Base-by-base conservation (phyloP, 257 asterid species). In the Ophiorrhiza pumila region DNA sequence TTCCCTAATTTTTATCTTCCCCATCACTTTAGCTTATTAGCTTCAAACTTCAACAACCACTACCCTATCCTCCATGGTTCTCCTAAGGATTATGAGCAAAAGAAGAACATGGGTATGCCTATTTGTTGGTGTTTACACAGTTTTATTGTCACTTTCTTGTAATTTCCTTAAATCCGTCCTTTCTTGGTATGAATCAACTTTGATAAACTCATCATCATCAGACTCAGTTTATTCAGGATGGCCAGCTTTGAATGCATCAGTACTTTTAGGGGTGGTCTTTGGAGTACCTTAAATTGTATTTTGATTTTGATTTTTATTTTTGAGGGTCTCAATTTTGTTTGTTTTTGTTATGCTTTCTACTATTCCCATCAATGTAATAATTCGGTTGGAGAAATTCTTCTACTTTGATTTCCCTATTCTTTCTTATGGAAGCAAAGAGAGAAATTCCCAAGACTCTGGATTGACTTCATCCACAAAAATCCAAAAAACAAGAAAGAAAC, bases 71-170 rank as follows among this genome's bases (percentile, higher is more conserved):
- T 73, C 80, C 7, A 43, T 69, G 75, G 43, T 87, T 18, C 80
- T 93, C 62, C 49, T 85, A 5, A 85, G 58, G 52, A 75, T 91
- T 45, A 81, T 91, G 87, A 85, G 93, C 87, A 89, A 86, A 81
- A 76, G 98, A 43, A 77, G 96, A 29, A 91, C 97, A 25, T 93
- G 96, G 97, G 96, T 79, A 17, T 87, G 75, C 77, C 83, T 93
- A 7, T 87, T 91, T 58, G 78, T 93, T 1, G 80, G 87, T 5
- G 97, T 89, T 8, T 93, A 93, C 91, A 58, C 96, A 2, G 18
- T 87, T 2, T 79, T 93, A 1, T 83, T 93, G 2, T 88, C 88
- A 46, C 83, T 91, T 71, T 93, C 96, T 0, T 93, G 97, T 95
- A 93, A 93, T 58, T 76, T 92, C 59, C 86, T 90, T 56, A 87